Conservation (phyloP, 1,284 basidiomycete genomes). For the Trametes polyzona region DNA sequence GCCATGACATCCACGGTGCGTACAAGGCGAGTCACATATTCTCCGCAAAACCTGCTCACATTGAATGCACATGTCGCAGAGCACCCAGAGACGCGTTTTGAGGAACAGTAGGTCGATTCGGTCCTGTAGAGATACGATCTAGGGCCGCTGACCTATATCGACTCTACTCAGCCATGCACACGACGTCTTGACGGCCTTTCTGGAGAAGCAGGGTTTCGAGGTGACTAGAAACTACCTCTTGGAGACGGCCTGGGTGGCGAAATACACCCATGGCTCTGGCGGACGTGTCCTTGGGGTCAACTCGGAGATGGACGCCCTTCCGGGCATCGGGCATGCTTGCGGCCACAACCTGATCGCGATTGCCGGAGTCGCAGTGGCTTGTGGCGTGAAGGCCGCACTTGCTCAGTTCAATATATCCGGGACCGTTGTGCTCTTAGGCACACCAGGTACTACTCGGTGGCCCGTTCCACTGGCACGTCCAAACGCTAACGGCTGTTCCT, state of each 20-base stretch:
- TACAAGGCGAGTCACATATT: too few species aligned
- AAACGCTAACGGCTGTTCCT: background rate
- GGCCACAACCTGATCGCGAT: constrained; percentile 89
- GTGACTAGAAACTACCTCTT: constrained; percentile 67
- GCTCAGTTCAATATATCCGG: constrained; percentile 65
- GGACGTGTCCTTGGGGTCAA: constrained; percentile 74
- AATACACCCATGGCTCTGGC: constrained; percentile 60
- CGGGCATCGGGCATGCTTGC: constrained; percentile 75
- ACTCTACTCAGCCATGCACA: constrained; percentile 51
- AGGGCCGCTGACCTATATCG: too few species aligned
- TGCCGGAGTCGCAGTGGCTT: constrained; percentile 76
- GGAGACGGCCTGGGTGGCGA: constrained; percentile 80
- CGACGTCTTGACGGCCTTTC: constrained; percentile 57
- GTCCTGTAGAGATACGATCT: background rate
- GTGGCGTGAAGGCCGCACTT: constrained; percentile 68
- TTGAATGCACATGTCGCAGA: constrained; percentile 21
- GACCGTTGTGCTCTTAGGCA: constrained; percentile 80
- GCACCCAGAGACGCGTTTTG: constrained; percentile 32
- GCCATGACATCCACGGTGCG: constrained; percentile 68
- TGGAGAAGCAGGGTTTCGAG: constrained; percentile 61
- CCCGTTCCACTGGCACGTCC: background rate
- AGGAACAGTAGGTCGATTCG: constrained; percentile 34
- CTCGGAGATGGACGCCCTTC: constrained; percentile 73
- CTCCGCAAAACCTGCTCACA: too few species aligned
- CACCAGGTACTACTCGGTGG: constrained; percentile 60